Base-by-base conservation (phyloP, 306 rosid genomes). In the Ziziphus jujuba region DNA sequence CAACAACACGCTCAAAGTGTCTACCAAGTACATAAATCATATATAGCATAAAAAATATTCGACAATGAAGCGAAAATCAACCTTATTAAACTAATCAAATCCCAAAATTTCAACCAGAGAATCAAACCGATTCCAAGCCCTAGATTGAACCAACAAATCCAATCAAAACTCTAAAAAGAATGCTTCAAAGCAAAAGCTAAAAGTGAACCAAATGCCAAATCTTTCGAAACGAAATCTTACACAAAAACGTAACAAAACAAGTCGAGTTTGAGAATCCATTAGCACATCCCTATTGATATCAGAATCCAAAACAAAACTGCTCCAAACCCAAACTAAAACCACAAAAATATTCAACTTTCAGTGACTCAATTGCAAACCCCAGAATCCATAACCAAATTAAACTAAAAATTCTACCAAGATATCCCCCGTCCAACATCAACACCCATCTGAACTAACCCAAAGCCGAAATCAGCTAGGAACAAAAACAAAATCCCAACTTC, bases 301-400 rank as follows among this genome's bases (percentile, higher is more conserved):
- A 52, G 43, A 44, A 45, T 31, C n/a, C 35, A 14, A 33, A 19
- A 19, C 15, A 57, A 51, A 73, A 17, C 63, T 10, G 17, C 21
- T 20, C 63, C 19, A 59, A 31, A 57, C 22, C 52, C 6, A 36
- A 35, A 16, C 40, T 24, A 9, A 70, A 52, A 52, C 25, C 38
- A 47, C 16, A 12, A 33, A 20, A 66, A 0, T 5, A 16, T 45
- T 5, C n/a, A 56, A 40, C 49, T 43, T 49, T 49, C 49, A 28
- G 68, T 35, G 43, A 59, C 56, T 40, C 51, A 52, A 48, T 9
- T 48, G 59, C 63, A 72, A 70, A 69, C 38, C 50, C 5, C 48
- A 60, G 24, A 7, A 68, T 59, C 34, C 20, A 35, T 59, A 21
- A 15, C 31, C 73, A 61, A 17, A 74, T 10, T 49, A 50, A 10